Evolutionary conservation across 225 moss, liverwort and hornwort genomes (phyloP).

Genomic region (Takakia lepidozioides): DNA sequence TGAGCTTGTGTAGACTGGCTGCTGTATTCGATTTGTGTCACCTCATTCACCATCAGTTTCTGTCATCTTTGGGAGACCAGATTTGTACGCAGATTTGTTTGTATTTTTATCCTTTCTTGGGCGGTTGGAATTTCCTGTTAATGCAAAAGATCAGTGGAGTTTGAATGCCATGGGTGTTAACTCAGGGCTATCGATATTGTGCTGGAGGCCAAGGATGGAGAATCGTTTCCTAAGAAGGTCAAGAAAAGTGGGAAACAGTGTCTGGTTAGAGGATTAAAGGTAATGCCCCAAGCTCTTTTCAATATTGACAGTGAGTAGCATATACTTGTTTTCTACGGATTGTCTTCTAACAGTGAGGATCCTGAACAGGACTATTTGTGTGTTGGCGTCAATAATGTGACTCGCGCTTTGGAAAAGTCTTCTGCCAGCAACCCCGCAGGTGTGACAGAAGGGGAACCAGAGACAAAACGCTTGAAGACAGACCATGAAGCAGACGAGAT

Average conservation of each 20-base stretch:
- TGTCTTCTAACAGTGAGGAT: too few species aligned
- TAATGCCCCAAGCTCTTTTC: conserved; percentile 1
- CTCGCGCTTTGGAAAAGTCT: conserved; percentile 58
- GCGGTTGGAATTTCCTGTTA: neutral
- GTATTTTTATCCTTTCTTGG: neutral
- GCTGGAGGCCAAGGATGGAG: conserved; percentile 28
- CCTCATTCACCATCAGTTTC: neutral
- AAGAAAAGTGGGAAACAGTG: conserved; percentile 13
- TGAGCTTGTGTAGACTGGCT: too few species aligned
- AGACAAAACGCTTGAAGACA: conserved; percentile 22
- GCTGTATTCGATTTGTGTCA: neutral
- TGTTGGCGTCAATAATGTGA: conserved; percentile 57
- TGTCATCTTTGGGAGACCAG: neutral
- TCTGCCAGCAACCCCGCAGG: conserved; percentile 25
- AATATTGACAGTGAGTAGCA: neutral
- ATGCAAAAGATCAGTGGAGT: neutral
- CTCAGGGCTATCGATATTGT: conserved; percentile 55
- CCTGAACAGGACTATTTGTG: conserved; percentile 40
- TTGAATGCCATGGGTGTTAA: neutral
- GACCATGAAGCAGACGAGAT: conserved; percentile 15
- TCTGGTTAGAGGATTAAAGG: conserved; percentile 30
- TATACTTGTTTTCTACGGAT: neutral
- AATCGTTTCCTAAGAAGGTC: conserved; percentile 9
- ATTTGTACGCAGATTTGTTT: neutral
- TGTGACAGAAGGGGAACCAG: conserved; percentile 9